Evolutionary conservation across 805 yeast species (phyloP), one percentile per base, ranked within the genome.

Genomic region (Wickerhamomyces chaumierensis): DNA sequence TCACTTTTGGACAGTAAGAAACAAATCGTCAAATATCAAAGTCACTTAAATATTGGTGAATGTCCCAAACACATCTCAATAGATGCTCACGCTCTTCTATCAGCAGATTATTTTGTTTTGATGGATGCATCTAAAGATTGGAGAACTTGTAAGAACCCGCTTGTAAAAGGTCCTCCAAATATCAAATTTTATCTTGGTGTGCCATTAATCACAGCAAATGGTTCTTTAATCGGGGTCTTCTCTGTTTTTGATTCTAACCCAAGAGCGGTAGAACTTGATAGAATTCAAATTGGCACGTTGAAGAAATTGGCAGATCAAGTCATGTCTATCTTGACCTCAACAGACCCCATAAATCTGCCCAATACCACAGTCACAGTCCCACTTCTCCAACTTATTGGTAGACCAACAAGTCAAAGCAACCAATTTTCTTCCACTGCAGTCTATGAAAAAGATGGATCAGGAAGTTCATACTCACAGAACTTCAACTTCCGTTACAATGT

Each of bases 21-120:
- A 34, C 81, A 75, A 34, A 41, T 66, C 9, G 63, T 77, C 17
- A 74, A 75, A 48, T 64, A 60, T 47, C 72, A 72, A 40, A 59
- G 66, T 9, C 63, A 70, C 6, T 58, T 77, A 28, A 68, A 66
- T 5, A 57, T 69, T 39, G 62, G 56, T n/a, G 73, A 66, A 40
- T 66, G 75, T 36, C 75, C 76, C 12, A 62, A 85, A 38, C 57
- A 55, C 17, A 58, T 75, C 2, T 75, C 86, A 7, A 56, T 82
- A 35, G 92, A 82, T 52, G 75, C 75, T 8, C 90, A 82, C 57
- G 65, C 86, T 0, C 65, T 82, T 2, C 57, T 82, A 28, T 78
- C 87, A 0, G 55, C 62, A 6, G 75, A 66, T 2, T 65, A 68
- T 43, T 71, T 82, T 39, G 60, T 75, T 3, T 46, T 82, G 7